These are phyloP conservation scores for Aspergillus persii DNA, from an alignment of 2,329 filamentous ascomycete species.

Conservation along the genomic window DNA sequence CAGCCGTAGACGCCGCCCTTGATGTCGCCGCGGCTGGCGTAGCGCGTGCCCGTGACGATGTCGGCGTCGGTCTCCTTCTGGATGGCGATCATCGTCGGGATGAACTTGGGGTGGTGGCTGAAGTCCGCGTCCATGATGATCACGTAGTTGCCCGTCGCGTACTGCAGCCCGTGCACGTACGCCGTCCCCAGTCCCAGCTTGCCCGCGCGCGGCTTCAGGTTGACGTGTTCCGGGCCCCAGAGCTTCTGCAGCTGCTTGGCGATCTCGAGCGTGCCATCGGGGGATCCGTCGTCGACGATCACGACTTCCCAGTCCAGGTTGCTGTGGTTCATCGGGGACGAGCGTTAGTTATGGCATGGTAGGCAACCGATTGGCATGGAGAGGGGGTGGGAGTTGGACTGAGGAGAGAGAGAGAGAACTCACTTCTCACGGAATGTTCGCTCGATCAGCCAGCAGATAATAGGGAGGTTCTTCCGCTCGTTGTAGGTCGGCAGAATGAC, in stretches of 20 bases:
- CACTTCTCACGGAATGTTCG: conserved; percentile 88
- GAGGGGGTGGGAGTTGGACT: background rate
- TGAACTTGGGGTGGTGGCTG: conserved; percentile 98
- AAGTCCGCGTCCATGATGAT: conserved; percentile 99
- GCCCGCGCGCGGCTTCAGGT: conserved; percentile 83
- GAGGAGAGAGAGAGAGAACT: conserved; percentile 24
- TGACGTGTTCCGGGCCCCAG: conserved; percentile 72
- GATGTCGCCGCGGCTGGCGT: conserved; percentile 67
- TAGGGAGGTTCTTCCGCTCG: conserved; percentile 93
- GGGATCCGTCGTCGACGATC: conserved; percentile 96
- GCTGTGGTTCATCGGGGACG: conserved; percentile 46
- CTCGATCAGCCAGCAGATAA: conserved; percentile 91
- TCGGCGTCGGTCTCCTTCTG: conserved; percentile 81
- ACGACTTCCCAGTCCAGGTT: conserved; percentile 96
- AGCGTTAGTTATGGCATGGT: too few relatives aligned
- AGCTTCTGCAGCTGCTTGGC: conserved; percentile 85
- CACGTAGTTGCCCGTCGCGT: conserved; percentile 86
- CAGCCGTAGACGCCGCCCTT: conserved; percentile 86
- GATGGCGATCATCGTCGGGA: conserved; percentile 83
- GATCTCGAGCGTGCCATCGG: conserved; percentile 89
- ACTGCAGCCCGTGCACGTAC: conserved; percentile 92
- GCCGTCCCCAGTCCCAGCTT: conserved; percentile 97
- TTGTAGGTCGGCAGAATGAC: conserved; percentile 98
- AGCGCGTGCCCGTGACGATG: conserved; percentile 94
- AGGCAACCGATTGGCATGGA: background rate